phyloP scores from a whole-genome alignment of 2,329 filamentous ascomycete species.

The Botrytis paeoniae region DNA sequence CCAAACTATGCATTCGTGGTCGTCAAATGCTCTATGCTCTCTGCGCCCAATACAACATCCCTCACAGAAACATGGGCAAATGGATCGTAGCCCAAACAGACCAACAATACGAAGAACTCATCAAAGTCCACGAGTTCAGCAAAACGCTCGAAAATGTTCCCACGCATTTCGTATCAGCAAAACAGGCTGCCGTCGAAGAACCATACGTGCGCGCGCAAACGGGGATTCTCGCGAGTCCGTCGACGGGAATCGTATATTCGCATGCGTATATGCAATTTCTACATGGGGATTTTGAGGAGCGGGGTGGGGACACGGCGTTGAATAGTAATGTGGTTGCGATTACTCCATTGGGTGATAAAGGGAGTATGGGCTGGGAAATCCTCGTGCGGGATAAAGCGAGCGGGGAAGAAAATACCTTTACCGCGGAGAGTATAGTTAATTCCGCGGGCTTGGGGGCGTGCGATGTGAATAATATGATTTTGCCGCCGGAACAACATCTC shows the following conservation, averaged over 20 bases:
- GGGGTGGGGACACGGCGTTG: conserved; percentile 71
- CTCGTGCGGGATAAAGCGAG: conserved; percentile 47
- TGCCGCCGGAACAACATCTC: conserved; percentile 54
- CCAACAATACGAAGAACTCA: conserved; percentile 51
- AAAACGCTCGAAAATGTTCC: conserved; percentile 54
- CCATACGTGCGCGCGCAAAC: conserved; percentile 70
- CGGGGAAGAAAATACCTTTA: conserved; percentile 57
- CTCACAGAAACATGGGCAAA: conserved; percentile 75
- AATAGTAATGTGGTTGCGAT: conserved; percentile 63
- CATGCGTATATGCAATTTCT: conserved; percentile 82
- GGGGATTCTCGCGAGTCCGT: conserved; percentile 78
- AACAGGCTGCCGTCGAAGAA: conserved; percentile 64
- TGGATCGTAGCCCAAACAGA: conserved; percentile 90
- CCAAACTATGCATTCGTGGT: conserved; percentile 75
- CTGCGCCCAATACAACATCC: conserved; percentile 65
- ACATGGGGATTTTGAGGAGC: conserved; percentile 71
- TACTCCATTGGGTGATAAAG: conserved; percentile 39
- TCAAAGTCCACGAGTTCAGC: conserved; percentile 49
- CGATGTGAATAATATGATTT: conserved; percentile 76
- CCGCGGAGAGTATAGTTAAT: conserved; percentile 76
- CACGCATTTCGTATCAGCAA: conserved; percentile 62
- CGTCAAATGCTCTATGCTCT: conserved; percentile 75
- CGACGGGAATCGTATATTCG: conserved; percentile 87
- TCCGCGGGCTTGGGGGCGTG: conserved; percentile 79
- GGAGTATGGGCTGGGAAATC: conserved; percentile 67